Percentiles rank a stretch among this genome's conserved stretches.
phyloP scores from a whole-genome alignment of 1,139 yeast genomes.

The Kluyveromyces sp. region DNA sequence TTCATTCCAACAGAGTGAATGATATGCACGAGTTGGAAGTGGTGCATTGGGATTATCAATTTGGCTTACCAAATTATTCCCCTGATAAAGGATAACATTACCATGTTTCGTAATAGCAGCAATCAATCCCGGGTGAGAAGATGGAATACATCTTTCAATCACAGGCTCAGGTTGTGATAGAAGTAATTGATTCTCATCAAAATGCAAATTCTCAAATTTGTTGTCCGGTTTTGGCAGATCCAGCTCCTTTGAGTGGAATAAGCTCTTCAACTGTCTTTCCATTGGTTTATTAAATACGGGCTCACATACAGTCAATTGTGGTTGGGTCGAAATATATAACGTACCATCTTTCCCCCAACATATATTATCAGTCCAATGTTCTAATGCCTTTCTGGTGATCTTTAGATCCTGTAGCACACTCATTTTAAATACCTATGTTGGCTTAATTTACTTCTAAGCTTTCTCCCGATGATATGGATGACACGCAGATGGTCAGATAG shows the following conservation, averaged over 20 bases:
- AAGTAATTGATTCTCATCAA: conserved; percentile 19
- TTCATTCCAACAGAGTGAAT: conserved; percentile 25
- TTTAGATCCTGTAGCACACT: conserved; percentile 23
- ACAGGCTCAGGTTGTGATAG: conserved; percentile 25
- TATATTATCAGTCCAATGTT: conserved; percentile 21
- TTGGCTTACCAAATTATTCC: conserved; percentile 11
- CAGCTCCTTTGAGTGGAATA: conserved; percentile 22
- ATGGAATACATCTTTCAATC: conserved; percentile 17
- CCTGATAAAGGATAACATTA: conserved; percentile 19
- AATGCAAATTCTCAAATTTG: conserved; percentile 23
- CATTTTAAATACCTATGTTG: conserved; percentile 11
- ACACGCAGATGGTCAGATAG: no score
- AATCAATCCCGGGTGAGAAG: conserved; percentile 14
- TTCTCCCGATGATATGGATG: no score
- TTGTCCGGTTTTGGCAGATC: conserved; percentile 16
- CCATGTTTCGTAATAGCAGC: conserved; percentile 28
- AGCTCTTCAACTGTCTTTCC: conserved; percentile 15
- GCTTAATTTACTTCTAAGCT: not conserved
- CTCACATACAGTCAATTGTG: conserved; percentile 23
- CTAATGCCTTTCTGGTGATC: conserved; percentile 23
- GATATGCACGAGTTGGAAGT: conserved; percentile 20
- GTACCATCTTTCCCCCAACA: conserved; percentile 27
- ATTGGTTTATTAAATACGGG: conserved; percentile 20
- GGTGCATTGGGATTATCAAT: conserved; percentile 15
- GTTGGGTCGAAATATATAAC: conserved; percentile 20